These are phyloP conservation scores for Gymnopilus junonius DNA, from an alignment of 768 basidiomycete genomes.

Conservation along the genomic window DNA sequence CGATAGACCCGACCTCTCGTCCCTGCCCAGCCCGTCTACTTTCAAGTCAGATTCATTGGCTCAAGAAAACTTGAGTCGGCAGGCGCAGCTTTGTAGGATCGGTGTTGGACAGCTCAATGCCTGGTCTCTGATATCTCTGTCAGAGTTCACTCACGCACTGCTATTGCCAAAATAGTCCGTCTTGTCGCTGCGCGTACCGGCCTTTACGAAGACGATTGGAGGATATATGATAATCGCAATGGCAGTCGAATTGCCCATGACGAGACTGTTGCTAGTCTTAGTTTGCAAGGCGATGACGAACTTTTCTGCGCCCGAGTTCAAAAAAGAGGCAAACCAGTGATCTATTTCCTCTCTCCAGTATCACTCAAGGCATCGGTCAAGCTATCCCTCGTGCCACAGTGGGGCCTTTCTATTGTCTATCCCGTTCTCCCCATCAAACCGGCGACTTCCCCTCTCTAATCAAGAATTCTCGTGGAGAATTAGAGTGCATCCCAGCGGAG, in stretches of 20 bases:
- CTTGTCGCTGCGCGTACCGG: background rate
- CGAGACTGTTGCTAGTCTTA: background rate
- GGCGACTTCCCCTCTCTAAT: conserved; percentile 12
- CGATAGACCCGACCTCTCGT: too few relatives aligned
- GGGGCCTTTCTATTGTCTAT: conserved; percentile 39
- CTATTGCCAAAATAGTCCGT: background rate
- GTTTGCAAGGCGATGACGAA: background rate
- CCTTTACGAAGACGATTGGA: background rate
- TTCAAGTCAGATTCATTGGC: too few relatives aligned
- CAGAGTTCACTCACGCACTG: background rate
- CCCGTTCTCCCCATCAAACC: conserved; percentile 33
- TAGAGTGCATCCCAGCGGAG: conserved; percentile 29
- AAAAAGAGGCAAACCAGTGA: conserved; percentile 36
- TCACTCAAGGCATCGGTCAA: conserved; percentile 29
- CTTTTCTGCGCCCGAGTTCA: background rate
- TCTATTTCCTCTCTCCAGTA: conserved; percentile 37
- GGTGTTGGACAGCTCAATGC: too few relatives aligned
- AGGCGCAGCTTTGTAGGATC: too few relatives aligned
- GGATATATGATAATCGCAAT: background rate
- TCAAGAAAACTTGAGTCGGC: too few relatives aligned
- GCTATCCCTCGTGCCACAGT: conserved; percentile 35
- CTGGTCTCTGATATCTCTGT: too few relatives aligned
- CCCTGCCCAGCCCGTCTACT: too few relatives aligned
- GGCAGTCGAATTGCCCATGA: background rate
- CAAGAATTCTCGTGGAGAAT: conserved; percentile 39